Evolutionary conservation across 148 eudicot species (phyloP), one percentile per base, ranked within the genome.

Genomic region (Tetragonia tetragonoides): DNA sequence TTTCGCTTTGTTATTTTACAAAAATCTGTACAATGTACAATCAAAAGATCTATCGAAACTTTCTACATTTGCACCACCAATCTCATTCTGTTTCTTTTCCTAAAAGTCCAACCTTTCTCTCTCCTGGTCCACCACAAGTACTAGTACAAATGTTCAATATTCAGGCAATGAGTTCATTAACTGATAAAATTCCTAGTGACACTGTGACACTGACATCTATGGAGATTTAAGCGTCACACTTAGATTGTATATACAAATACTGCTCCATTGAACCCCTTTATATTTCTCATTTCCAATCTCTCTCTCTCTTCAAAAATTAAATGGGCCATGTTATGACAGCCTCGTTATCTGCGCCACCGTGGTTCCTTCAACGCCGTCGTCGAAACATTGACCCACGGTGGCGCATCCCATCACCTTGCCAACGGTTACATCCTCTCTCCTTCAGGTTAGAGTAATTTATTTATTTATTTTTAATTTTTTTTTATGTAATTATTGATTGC

Each of bases 311-410:
- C 10, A 9, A 3, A 2, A 11, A 3, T 28, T 28, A 0, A 41
- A 79, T 72, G 77, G 57, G 41, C 8, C 39, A 65, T 10, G 7
- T 28, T 65, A 7, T 75, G 24, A 57, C 77, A 66, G 78, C 61
- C 3, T 10, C 41, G 8, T 17, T 56, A 7, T 37, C 60, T 34
- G 73, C 68, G 68, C 23, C 67, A 21, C 61, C 16, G 69, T 24
- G 1, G 49, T 20, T 41, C 7, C 1, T 70, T 46, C 12, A 56
- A 20, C 78, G 74, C 38, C 68, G 68, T 28, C 28, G 40, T 10
- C 1, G 41, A 18, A 21, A 44, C 56, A 63, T 49, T 34, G 17
- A 21, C 17, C 7, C 34, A 23, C 75, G 59, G 59, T 53, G 39
- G 49, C 39, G 28, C 49, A 8, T 46, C 65, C 49, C 28, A 20